Base-by-base conservation (phyloP, 495 filamentous ascomycete genomes). In the Collariella sp. region DNA sequence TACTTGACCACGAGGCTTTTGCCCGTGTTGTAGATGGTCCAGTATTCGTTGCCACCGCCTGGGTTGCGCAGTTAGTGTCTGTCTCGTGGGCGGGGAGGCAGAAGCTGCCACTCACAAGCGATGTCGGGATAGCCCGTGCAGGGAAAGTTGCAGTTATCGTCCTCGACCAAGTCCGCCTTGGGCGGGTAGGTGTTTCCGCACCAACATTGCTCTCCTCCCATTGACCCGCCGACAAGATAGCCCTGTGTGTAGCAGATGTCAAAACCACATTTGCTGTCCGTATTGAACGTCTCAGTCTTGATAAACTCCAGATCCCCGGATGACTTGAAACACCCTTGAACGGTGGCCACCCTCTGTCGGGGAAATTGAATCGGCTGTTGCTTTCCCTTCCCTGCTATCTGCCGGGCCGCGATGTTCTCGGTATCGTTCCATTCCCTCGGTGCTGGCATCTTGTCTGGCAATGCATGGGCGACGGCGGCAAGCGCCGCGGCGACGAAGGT, bases 101-200 rank as follows among this genome's bases (percentile, higher is more conserved):
- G n/a, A n/a, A n/a, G n/a, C n/a, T n/a, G n/a, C n/a, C 46, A 75
- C 84, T 59, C 79, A 88, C 86, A 89, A 13, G 69, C 76, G 34
- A 82, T 66, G 2, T 48, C 4, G 20, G 58, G 60, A 49, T 64
- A 85, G 6, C 82, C 83, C n/a, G 71, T 63, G 64, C 86, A 89
- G 1, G 65, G 48, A 23, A 71, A 69, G 43, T 76, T 75, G 68
- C 86, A 89, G 3, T 72, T 54, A 10, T 55, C 57, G 57, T 82
- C 71, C 35, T 73, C 68, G 3, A 79, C 74, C 54, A 76, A 57
- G 41, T 64, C 66, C 5, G 56, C 49, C 15, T 69, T 58, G 18
- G 78, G 72, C 7, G 86, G 86, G 33, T 85, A 68, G 34, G 63
- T 62, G 35, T 77, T 60, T 35, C 86, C 86, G 61, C 86, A 89